A percentile compares a stretch with the other conserved stretches of the same genome.
Evolutionary conservation across 1,139 yeast species (phyloP).

Genomic region (Yarrowia galli): DNA sequence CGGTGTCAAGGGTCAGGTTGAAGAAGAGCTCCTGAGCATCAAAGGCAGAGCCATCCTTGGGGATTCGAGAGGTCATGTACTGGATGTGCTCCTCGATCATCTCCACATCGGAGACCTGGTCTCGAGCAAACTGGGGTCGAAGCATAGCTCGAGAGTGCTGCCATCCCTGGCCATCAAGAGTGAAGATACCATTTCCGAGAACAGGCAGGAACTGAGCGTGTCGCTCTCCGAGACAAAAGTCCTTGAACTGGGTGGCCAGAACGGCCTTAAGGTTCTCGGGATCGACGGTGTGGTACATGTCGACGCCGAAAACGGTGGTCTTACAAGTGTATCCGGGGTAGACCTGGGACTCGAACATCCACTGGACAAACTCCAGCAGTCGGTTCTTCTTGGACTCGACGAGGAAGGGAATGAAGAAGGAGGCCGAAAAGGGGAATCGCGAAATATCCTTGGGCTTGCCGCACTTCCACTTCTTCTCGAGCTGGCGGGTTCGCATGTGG

Average conservation of each 20-base stretch:
- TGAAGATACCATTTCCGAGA: constrained; percentile 64
- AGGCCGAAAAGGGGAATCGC: constrained; percentile 32
- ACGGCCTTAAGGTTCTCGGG: constrained; percentile 56
- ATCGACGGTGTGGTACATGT: constrained; percentile 50
- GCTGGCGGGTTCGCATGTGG: constrained; percentile 1
- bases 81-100: constrained; percentile 58
- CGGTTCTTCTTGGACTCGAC: constrained; percentile 37
- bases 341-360: constrained; percentile 30
- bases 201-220: constrained; percentile 55
- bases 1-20: constrained; percentile 63
- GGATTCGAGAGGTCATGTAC: constrained; percentile 44
- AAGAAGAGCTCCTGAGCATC: constrained; percentile 61
- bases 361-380: constrained; percentile 32
- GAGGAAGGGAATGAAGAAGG: constrained; percentile 35
- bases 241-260: constrained; percentile 56
- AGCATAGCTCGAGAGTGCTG: constrained; percentile 63
- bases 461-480: constrained; percentile 37
- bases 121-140: constrained; percentile 63
- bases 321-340: constrained; percentile 36
- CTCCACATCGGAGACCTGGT: constrained; percentile 59
- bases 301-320: constrained; percentile 36
- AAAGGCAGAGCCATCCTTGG: constrained; percentile 48
- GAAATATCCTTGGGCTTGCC: constrained; percentile 36
- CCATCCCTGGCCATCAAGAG: constrained; percentile 63
- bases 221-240: constrained; percentile 60